Base-by-base conservation (phyloP, 192 early-diverging fungal species). In the Coemansia sp. region DNA sequence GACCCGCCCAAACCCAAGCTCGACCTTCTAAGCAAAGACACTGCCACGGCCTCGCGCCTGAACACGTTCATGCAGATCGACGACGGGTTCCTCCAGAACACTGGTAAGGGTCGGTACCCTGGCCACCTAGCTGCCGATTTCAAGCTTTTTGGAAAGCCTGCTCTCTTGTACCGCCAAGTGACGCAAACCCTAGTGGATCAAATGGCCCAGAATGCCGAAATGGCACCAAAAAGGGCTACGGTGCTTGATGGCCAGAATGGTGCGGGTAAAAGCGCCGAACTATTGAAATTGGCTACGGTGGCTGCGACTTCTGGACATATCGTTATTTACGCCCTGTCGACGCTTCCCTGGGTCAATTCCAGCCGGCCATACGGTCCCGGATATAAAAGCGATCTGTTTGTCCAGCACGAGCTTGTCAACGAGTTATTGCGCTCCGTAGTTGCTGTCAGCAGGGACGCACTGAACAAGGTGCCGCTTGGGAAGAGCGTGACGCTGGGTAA, bases 231-330 rank as follows among this genome's bases (percentile, higher is more conserved):
- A 21, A 45, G 62, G 19, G 77, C 77, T 8, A 42, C 68, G 15
- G 70, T 84, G 21, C 31, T 84, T n/a, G 66, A 76, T 37, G 82
- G 82, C 12, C 64, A 46, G 42, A 51, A 60, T 25, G 82, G 82
- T 12, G 34, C 66, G 1, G 82, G 82, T 6, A 84, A 84, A 53
- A 84, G 82, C 63, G 82, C 77, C 7, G 77, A 78, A 63, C 65
- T 84, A 45, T 38, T 84, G 67, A 84, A 75, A 57, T 39, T 76
- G 48, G 82, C 77, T 9, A 39, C 70, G 17, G 65, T 84, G 12
- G 82, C 74, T 0, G 69, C 73, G 3, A 63, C 73, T 14, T 66
- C 50, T 1, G 77, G 66, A 0, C 58, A 70, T 29, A 63, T 84
- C 15, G 77, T 79, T 11, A 65, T 84, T 15, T 84, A 84, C 29